Evolutionary conservation across 2,329 filamentous ascomycete species (phyloP), one percentile per base, ranked within the genome.

Genomic region (Ascochyta clinopodiicola): DNA sequence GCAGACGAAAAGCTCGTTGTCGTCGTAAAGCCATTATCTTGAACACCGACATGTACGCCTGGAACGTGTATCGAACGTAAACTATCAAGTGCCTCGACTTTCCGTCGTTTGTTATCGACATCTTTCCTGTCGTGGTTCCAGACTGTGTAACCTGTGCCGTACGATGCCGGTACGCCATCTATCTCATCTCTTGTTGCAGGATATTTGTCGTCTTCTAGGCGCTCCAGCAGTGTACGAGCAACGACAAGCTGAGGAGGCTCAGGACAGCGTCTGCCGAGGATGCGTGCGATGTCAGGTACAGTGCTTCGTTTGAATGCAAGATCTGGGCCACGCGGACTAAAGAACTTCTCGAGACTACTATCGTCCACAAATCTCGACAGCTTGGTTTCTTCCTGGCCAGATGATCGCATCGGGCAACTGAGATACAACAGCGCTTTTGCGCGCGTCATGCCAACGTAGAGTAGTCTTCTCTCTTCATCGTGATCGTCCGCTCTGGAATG

Each of bases 381-480:
- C 7, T 83, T 85, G 0, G 88, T 86, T 53, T 86, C 80, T 62
- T 87, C 83, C 24, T 78, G 73, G 51, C 85, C 83, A 7, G 88
- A 86, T 56, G 86, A 88, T 63, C 86, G 87, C 34, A 88, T 74
- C 0, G 93, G 91, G 61, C 86, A 91, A 72, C 92, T 96, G 50
- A 98, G 80, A 66, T 96, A 96, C 1, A 99, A 79, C 27, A 98
- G 77, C 0, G 86, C 88, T 72, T 98, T 88, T 6, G 95, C 94
- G 71, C 94, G 83, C 3, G 94, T 99, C 93, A 99, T 98, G 25
- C 93, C 94, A 13, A 99, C 95, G 68, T 98, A 99, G 0, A 99
- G 81, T 40, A 99, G 77, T 25, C 94, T 84, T 56, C 95, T 83
- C 73, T 99, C 94, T 75, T 99, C 94, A 52, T 94, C 89, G 3